Base-by-base conservation (phyloP, 768 basidiomycete species). In the Pleurotus pulmonarius region DNA sequence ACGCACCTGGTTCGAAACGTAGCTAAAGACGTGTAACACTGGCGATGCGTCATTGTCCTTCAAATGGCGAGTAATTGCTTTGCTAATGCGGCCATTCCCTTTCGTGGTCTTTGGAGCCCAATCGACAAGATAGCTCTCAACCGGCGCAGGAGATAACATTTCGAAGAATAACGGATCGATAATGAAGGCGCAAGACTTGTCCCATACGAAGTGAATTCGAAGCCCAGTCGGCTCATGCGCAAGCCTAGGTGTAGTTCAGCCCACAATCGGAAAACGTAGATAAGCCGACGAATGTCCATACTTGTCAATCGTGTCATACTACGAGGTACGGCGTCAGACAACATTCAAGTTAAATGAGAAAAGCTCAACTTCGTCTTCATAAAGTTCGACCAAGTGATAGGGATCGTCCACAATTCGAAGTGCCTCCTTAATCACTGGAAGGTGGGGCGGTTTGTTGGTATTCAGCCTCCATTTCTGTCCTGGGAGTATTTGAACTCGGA, bases 81-180 rank as follows among this genome's bases (percentile, higher is more conserved):
- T 52, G 25, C 59, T 56, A 2, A 76, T 64, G 1, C 57, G 63
- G 38, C 66, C 61, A 43, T 79, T 79, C 25, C 29, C 11, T 34
- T 8, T 11, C 29, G 64, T 69, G 13, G 61, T 49, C 6, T 57
- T 56, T 4, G 65, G 65, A 16, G 79, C 78, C 83, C 83, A 87
- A 59, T 83, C 82, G 41, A 86, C 70, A 22, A 85, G 58, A 59
- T 79, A 75, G 4, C 80, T 75, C 60, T 39, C 51, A 15, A 29
- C 11, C 29, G 29, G 29, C 20, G 11, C 15, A 40, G 62, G 65
- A 3, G 62, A 62, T 7, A 73, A 68, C 1, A 70, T 74, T 49
- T 87, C 85, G 40, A 85, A 70, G 22, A 82, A 70, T 29, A 85
- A 69, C 0, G 86, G 86, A 56, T 83, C 79, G 48, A 81, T 76